Base-by-base conservation (phyloP, 2,329 filamentous ascomycete genomes). In the Phialophora macrospora region DNA sequence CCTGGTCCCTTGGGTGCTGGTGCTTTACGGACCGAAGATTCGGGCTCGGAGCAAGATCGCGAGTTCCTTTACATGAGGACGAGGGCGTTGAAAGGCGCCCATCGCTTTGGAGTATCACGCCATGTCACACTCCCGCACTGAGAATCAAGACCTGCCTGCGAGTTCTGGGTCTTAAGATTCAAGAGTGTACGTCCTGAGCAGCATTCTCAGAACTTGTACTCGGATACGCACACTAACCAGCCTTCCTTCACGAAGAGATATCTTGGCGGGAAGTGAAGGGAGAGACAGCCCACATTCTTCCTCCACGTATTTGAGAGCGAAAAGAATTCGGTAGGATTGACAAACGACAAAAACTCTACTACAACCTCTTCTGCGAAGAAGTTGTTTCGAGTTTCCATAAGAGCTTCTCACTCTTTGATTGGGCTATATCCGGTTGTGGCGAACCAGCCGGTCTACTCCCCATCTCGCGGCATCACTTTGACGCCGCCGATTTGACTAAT, bases 1-100 rank as follows among this genome's bases (percentile, higher is more conserved):
- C 0, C 76, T 90, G 1, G 92, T 96, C 11, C 94, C 93, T 0
- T 97, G 92, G 90, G 87, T 93, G 0, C 76, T 97, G 59, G 85
- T 93, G 0, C 86, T 94, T 26, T 95, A 87, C 71, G 94, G 93
- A 0, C 87, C 89, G 24, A 85, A 74, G 70, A 96, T 97, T 68
- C 83, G 93, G 48, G 84, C 85, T 9, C 85, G 88, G 75, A 95
- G 91, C 74, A 89, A 87, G 72, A 90, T 97, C 78, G 92, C 92
- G 2, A 70, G 66, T 30, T 58, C 65, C 3, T 69, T 69, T 28
- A 65, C 62, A 1, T 66, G 30, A 66, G 24, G 26, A 11, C 5
- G 1, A 22, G 20, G 2, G 14, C 48, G 28, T 20, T 38, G 14
- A 41, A 24, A 26, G 22, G 12, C 20, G 11, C 2, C n/a, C 20